These are phyloP conservation scores for Camptophora hylomeconis DNA, from an alignment of 2,329 filamentous ascomycete species.

Conservation along the genomic window DNA sequence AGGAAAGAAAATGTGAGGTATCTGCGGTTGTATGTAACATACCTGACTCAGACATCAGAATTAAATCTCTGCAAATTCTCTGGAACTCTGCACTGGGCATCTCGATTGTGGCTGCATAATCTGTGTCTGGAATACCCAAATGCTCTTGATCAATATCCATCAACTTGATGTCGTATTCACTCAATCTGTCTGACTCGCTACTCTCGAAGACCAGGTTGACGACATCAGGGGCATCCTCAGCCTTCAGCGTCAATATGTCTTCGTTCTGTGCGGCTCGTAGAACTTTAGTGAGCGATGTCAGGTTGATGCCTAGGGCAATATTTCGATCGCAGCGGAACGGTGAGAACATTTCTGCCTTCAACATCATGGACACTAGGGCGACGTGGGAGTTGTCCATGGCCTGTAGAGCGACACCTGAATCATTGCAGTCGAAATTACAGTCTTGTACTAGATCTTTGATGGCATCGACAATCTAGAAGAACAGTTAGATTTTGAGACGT, in stretches of 20 bases:
- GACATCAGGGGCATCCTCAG: constrained; percentile 89
- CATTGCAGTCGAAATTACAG: constrained; percentile 99
- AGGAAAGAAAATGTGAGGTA: constrained; percentile 13
- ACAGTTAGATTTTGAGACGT: constrained; percentile 6
- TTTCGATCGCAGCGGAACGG: constrained; percentile 98
- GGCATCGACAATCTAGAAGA: constrained; percentile 77
- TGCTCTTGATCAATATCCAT: constrained; percentile 99
- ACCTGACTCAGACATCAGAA: constrained; percentile 92
- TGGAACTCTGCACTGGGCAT: constrained; percentile 88
- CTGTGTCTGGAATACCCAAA: constrained; percentile 95
- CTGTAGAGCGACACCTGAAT: constrained; percentile 93
- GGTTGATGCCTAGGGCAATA: constrained; percentile 94
- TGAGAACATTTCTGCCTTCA: constrained; percentile 87
- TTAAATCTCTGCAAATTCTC: constrained; percentile 86
- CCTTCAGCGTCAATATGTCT: constrained; percentile 91
- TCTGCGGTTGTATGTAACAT: constrained; percentile 27
- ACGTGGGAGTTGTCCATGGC: constrained; percentile 99
- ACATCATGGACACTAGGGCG: constrained; percentile 95
- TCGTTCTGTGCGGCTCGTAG: constrained; percentile 87
- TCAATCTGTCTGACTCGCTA: constrained; percentile 73
- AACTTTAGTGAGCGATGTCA: constrained; percentile 92
- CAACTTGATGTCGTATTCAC: constrained; percentile 98
- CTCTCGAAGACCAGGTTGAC: constrained; percentile 95
- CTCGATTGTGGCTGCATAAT: constrained; percentile 80
- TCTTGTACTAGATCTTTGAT: constrained; percentile 99